Base-by-base conservation (phyloP, 2,329 filamentous ascomycete genomes). In the Penicillium sp. region DNA sequence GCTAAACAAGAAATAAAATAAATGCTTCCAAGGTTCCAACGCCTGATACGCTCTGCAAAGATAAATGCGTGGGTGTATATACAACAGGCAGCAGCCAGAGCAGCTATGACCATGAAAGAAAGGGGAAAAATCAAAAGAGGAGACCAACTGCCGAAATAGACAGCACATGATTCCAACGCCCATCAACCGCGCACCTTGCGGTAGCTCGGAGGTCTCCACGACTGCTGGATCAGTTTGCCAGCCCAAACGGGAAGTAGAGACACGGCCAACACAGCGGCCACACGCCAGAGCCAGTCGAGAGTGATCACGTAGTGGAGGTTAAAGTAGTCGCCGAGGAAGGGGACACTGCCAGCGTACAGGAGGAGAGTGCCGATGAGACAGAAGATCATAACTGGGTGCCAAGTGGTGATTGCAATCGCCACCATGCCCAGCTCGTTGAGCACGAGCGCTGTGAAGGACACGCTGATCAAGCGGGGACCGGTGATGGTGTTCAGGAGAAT, bases 371-470 rank as follows among this genome's bases (percentile, higher is more conserved):
- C 90, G 5, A 95, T 62, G 50, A 97, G 86, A 56, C 79, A 85
- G 42, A 87, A 73, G 44, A 95, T 84, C 90, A 97, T 97, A 52
- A 91, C 77, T 31, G 86, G 86, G 68, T 97, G 93, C 93, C 93
- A 98, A 0, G 93, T 98, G 3, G 89, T 95, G 59, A 98, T 87
- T 65, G 95, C 87, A 49, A 95, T 88, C 3, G 90, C 91, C 2
- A 97, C 93, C 94, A 98, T 98, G 59, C 94, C 80, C 49, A 98
- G 79, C 67, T 98, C 93, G 67, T 97, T 98, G 51, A 97, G 74
- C 4, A 98, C 83, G 2, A 98, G 80, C 0, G 89, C 89, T 0
- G 91, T 94, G 65, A 95, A 98, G 47, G 85, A 89, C 37, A 98
- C 87, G 20, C 87, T 82, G 44, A 97, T 87, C 84, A 98, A 95